A percentile compares a stretch with the other conserved stretches of the same genome.
These are phyloP conservation scores for Ganoderma lingzhi DNA, from an alignment of 1,284 basidiomycete genomes.

Conservation along the genomic window DNA sequence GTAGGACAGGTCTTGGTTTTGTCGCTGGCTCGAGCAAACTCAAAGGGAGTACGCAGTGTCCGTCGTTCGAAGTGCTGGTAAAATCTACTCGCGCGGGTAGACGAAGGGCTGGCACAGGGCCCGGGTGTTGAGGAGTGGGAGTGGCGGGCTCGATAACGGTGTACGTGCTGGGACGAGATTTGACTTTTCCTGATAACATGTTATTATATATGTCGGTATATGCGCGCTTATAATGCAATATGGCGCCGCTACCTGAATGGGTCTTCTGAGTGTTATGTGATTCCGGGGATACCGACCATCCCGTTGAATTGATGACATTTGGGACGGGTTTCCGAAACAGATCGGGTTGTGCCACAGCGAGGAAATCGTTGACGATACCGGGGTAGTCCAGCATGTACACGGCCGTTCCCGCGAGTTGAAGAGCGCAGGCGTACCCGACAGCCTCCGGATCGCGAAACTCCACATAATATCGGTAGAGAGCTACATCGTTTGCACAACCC, in stretches of 20 bases:
- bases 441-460: constrained; percentile 38
- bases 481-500: neutral
- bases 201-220: neutral
- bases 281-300: constrained; percentile 6
- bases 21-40: neutral
- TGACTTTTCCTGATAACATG: constrained; percentile 6
- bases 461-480: constrained; percentile 28
- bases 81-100: neutral
- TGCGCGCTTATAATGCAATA: neutral
- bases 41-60: no score
- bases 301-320: constrained; percentile 5
- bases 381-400: constrained; percentile 36
- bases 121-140: neutral
- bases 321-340: constrained; percentile 19
- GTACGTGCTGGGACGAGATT: constrained; percentile 1
- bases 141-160: constrained; percentile 9
- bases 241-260: constrained; percentile 8
- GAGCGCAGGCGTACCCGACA: constrained; percentile 38
- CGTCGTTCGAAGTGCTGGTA: constrained; percentile 1
- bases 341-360: constrained; percentile 21
- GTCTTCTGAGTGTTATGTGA: neutral
- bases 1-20: neutral
- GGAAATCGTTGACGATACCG: constrained; percentile 34
- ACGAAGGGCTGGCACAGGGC: neutral
- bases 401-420: constrained; percentile 32